These are phyloP conservation scores for Pythium graminicola DNA, from an alignment of 352 stramenopile genomes.

Conservation along the genomic window DNA sequence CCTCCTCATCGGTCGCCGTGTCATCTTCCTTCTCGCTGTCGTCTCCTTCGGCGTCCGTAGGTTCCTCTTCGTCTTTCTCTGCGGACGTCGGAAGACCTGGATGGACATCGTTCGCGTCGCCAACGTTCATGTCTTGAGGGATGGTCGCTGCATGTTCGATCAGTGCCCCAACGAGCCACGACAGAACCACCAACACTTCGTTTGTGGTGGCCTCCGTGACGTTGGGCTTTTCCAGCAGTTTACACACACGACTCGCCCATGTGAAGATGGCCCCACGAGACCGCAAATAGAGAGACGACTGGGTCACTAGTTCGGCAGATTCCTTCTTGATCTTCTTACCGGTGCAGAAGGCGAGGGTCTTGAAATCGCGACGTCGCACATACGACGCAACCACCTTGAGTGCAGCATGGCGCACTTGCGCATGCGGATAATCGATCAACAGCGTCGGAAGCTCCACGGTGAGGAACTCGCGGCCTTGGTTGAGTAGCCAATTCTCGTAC, in stretches of 20 bases:
- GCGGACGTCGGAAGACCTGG: constrained; percentile 7
- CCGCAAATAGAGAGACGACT: constrained; percentile 38
- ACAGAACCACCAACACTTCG: constrained; percentile 52
- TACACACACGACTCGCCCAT: constrained; percentile 50
- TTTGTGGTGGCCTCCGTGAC: constrained; percentile 44
- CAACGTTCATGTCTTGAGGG: constrained; percentile 47
- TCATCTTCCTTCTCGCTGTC: constrained; percentile 25
- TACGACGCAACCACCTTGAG: constrained; percentile 62
- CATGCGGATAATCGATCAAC: constrained; percentile 71
- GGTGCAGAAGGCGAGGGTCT: constrained; percentile 36
- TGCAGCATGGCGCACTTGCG: constrained; percentile 57
- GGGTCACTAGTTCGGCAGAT: constrained; percentile 15
- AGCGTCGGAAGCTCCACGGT: constrained; percentile 38
- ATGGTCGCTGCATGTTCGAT: constrained; percentile 38
- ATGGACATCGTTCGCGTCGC: constrained; percentile 16
- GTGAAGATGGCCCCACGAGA: constrained; percentile 52
- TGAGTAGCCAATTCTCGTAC: constrained; percentile 57
- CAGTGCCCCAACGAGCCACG: constrained; percentile 59
- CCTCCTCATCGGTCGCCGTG: constrained; percentile 10
- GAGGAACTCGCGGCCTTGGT: constrained; percentile 26
- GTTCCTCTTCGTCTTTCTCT: constrained; percentile 14
- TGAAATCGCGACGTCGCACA: constrained; percentile 36
- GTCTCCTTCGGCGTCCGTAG: constrained; percentile 15
- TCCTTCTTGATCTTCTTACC: constrained; percentile 32
- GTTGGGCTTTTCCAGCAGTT: constrained; percentile 56